Evolutionary conservation across 2,329 filamentous ascomycete species (phyloP), one percentile per base, ranked within the genome.

Genomic region (Colletotrichum coccodes): DNA sequence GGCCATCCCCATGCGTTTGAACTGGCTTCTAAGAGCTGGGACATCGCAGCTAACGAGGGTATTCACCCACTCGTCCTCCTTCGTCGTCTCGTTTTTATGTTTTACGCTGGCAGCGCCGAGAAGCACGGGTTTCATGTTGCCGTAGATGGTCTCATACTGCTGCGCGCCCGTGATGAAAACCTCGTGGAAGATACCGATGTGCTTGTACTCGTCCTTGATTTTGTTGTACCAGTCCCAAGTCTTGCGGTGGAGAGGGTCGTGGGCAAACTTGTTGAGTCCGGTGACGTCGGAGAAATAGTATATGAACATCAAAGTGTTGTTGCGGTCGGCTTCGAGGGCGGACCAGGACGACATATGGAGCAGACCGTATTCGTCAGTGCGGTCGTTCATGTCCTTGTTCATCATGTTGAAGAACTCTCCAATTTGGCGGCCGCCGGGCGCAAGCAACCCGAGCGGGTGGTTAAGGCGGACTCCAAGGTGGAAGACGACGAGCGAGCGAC

Each of bases 161-260:
- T 81, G 79, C 3, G 76, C 75, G 1, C 81, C 80, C 4, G 83
- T 82, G 34, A 80, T 76, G 71, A 85, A 89, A 0, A 83, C 81
- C 80, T 90, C 87, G 73, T 90, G 87, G 68, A 80, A 89, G 70
- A 89, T 84, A 6, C 81, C 81, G 26, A 89, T 72, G 70, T 87
- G 79, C 28, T 74, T 72, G 49, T 77, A 70, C 28, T 80, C 73
- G 47, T 73, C 75, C 58, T 73, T 75, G 60, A 81, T 80, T 74
- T 56, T 40, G 32, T 58, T 64, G 18, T 82, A 86, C 82, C 83
- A 88, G 52, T 84, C 80, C 86, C 85, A 87, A 0, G 76, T 82
- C 40, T 80, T 74, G 11, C 82, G 80, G 72, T 90, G 88, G 11
- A 83, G 64, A 5, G 78, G 73, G 49, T 80, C 80, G 60, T 87